A percentile compares a stretch with the other conserved stretches of the same genome.
These are phyloP conservation scores for Tylopilus felleus DNA, from an alignment of 768 basidiomycete genomes.

Conservation along the genomic window DNA sequence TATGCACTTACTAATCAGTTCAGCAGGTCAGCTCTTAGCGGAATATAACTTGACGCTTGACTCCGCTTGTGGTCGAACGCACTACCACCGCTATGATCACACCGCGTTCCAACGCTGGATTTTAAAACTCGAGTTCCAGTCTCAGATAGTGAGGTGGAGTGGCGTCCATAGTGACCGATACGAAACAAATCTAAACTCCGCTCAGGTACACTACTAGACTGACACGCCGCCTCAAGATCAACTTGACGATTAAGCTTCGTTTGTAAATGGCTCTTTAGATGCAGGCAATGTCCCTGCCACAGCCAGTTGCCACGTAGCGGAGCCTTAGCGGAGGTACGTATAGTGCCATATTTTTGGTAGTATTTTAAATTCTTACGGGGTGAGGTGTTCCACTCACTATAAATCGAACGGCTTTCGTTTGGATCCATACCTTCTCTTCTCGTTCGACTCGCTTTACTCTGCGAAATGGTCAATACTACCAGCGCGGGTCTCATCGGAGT, in stretches of 20 bases:
- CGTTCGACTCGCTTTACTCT: neutral
- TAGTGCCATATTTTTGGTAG: neutral
- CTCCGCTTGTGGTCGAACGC: no score
- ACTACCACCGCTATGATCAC: no score
- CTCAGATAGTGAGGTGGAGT: no score
- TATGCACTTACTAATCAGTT: neutral
- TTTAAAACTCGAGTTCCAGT: no score
- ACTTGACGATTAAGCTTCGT: neutral
- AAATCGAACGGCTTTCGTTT: neutral
- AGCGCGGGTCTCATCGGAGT: constrained; percentile 55
- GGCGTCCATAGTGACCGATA: no score
- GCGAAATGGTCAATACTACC: constrained; percentile 26
- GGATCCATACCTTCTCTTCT: neutral
- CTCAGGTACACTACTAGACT: neutral
- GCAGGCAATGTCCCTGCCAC: neutral
- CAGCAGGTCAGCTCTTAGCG: neutral
- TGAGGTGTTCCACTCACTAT: neutral
- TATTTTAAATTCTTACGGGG: neutral
- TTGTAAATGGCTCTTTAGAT: neutral
- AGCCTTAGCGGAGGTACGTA: neutral
- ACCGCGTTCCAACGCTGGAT: no score
- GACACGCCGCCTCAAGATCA: no score
- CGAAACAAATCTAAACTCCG: neutral
- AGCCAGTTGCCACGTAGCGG: neutral
- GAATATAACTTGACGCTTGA: no score